Evolutionary conservation across 371 early-diverging fungal species (phyloP), one percentile per base, ranked within the genome.

Genomic region (Apophysomyces variabilis): DNA sequence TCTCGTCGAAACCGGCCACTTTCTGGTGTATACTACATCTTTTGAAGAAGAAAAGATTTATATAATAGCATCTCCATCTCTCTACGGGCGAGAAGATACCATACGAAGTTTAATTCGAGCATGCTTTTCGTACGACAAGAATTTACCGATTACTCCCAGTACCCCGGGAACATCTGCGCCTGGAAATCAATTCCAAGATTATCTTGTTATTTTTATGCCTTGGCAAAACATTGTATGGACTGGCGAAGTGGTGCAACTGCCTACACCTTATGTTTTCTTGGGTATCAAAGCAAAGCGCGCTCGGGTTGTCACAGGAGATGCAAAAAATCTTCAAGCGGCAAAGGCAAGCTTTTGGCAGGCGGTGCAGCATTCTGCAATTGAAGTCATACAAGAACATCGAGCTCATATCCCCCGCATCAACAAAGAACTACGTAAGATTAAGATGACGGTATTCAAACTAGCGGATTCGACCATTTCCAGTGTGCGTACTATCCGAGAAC

Each of bases 1-100:
- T 59, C 80, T 93, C 60, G 88, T 86, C 0, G 85, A 82, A 45
- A 81, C 89, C 7, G 86, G 85, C 38, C 93, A 92, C 63, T 87
- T 89, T 57, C 78, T 92, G 68, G 84, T 91, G 0, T 88, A 85
- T 58, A 89, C 91, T 18, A 82, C 82, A 7, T 78, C 85, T 7
- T 89, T 89, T 71, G 90, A 92, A 73, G 79, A 76, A 36, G 82
- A 79, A 46, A 84, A 89, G 2, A 72, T 87, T 1, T 92, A 90
- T 60, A 83, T 92, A 13, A 78, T 89, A 60, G 88, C 82, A 8
- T 82, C 84, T 26, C 80, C 80, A n/a, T 70, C 76, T 0, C 44
- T 83, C 13, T 76, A 73, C 58, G 74, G 77, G 1, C 68, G 78
- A 44, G 75, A 75, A 8, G 77, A 80, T 7, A 60, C 64, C 1